Conservation (phyloP, 805 yeast genomes). For the Clavispora phyllophila region DNA sequence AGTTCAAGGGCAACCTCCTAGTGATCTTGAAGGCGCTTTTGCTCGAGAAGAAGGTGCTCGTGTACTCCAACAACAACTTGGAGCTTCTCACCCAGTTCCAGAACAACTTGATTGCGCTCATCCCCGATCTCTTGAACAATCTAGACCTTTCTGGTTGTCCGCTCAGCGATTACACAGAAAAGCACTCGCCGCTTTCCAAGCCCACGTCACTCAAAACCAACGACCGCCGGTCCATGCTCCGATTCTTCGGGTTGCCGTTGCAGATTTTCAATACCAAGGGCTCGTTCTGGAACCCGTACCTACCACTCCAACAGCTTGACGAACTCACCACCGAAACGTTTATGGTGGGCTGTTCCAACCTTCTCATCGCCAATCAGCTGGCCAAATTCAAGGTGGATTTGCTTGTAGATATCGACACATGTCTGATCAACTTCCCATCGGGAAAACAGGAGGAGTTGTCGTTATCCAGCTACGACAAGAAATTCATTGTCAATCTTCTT, state of each 20-base stretch:
- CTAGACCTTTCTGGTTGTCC: slow-evolving; percentile 82
- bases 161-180: slow-evolving; percentile 45
- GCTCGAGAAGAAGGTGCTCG: slow-evolving; percentile 66
- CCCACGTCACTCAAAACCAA: slow-evolving; percentile 71
- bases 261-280: slow-evolving; percentile 77
- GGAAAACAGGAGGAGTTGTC: slow-evolving; percentile 28
- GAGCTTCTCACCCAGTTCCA: slow-evolving; percentile 79
- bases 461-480: slow-evolving; percentile 51
- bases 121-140: slow-evolving; percentile 73
- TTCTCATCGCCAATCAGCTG: slow-evolving; percentile 62
- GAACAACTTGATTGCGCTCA: slow-evolving; percentile 73
- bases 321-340: slow-evolving; percentile 66
- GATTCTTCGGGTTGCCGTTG: slow-evolving; percentile 83
- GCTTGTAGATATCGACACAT: slow-evolving; percentile 64
- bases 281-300: slow-evolving; percentile 85
- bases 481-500: slow-evolving; percentile 61
- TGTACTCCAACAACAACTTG: slow-evolving; percentile 71
- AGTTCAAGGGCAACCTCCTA: slow-evolving; percentile 55
- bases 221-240: slow-evolving; percentile 69
- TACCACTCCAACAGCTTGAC: slow-evolving; percentile 88
- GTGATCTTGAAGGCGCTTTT: slow-evolving; percentile 71
- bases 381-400: slow-evolving; percentile 61
- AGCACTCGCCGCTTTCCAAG: slow-evolving; percentile 43
- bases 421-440: slow-evolving; percentile 42
- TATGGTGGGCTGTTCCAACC: slow-evolving; percentile 84